These are phyloP conservation scores for Crucihimalaya himalaica DNA, from an alignment of 345 rosid genomes.

Conservation along the genomic window DNA sequence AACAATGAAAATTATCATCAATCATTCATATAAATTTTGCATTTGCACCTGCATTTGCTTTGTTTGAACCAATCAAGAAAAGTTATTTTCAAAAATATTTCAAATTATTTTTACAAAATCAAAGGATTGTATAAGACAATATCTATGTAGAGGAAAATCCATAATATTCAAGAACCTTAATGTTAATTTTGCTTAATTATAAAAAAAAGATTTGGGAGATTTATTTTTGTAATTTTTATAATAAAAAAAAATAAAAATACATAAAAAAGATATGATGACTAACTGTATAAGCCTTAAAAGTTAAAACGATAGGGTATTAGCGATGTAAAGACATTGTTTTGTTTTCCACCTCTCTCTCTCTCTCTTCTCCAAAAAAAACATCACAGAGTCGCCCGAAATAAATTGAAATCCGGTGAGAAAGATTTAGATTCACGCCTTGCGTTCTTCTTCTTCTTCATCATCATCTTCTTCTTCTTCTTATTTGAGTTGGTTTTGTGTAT, in stretches of 20 bases:
- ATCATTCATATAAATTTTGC: too few species aligned
- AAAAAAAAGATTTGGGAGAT: neutral
- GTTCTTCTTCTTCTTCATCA: constrained; percentile 2
- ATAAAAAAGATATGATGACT: constrained; percentile 10
- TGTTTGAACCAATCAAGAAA: too few species aligned
- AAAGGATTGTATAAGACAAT: too few species aligned
- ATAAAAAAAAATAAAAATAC: neutral
- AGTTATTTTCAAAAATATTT: too few species aligned
- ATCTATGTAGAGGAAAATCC: too few species aligned
- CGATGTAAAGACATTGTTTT: constrained; percentile 8
- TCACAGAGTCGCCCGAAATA: neutral
- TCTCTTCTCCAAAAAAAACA: neutral
- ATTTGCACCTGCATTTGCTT: too few species aligned
- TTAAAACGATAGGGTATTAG: neutral
- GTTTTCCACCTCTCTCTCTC: constrained; percentile 9
- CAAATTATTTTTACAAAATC: too few species aligned
- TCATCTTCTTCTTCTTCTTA: too few species aligned
- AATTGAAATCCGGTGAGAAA: constrained; percentile 2
- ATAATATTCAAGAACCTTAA: too few species aligned
- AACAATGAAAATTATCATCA: too few species aligned
- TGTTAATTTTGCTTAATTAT: too few species aligned
- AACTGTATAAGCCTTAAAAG: neutral
- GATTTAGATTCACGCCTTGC: neutral
- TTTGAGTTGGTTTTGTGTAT: neutral
- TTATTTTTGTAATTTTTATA: neutral